Percentiles rank a stretch among this genome's conserved stretches.
phyloP scores from a whole-genome alignment of 129 eudicot species.

The Heracleum sosnowskyi region DNA sequence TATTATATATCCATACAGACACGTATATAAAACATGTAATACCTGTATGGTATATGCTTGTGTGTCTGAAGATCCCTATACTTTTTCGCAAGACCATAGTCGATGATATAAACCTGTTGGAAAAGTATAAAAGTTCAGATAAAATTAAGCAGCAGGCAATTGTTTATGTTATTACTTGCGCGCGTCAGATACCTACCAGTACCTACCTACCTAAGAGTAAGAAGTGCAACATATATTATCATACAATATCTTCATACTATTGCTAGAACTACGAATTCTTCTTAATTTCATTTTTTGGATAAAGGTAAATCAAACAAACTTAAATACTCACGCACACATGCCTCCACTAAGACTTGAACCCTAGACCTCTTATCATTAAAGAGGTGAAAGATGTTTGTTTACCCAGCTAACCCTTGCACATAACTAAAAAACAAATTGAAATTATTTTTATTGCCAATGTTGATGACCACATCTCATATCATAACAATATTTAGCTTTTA shows the following conservation, averaged over 20 bases:
- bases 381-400: neutral
- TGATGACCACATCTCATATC: neutral
- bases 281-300: neutral
- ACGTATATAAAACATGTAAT: conserved; percentile 6
- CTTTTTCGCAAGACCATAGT: conserved; percentile 83
- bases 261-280: neutral
- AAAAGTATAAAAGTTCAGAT: conserved; percentile 5
- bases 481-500: neutral
- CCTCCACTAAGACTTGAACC: neutral
- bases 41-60: conserved; percentile 88
- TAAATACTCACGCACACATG: neutral
- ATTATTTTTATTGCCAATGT: neutral
- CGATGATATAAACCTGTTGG: conserved; percentile 69
- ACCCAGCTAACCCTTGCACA: neutral
- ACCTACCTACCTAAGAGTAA: neutral
- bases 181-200: neutral
- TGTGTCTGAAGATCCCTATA: conserved; percentile 82
- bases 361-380: neutral
- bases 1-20: conserved; percentile 10
- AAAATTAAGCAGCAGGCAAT: neutral
- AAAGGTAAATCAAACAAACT: neutral
- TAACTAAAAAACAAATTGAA: neutral
- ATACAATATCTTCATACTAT: neutral
- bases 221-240: neutral
- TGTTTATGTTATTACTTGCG: neutral